Conservation (phyloP, 2,329 filamentous ascomycete species). For the Alternaria metachromatica region DNA sequence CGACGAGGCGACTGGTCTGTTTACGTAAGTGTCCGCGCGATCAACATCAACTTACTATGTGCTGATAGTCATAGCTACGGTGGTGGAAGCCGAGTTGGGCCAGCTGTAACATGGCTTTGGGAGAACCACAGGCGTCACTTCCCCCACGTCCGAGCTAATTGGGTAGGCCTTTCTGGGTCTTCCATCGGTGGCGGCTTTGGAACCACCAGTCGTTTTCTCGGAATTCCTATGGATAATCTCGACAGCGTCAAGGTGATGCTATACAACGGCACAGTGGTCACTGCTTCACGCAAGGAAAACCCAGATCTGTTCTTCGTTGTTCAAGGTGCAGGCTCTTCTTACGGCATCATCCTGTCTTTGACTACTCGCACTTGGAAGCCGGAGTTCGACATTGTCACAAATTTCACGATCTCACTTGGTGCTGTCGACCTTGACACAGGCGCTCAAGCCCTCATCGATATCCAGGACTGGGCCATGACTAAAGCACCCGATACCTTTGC, state of each 20-base stretch:
- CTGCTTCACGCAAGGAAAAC: constrained; percentile 23
- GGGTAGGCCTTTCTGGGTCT: constrained; percentile 21
- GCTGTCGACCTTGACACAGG: constrained; percentile 18
- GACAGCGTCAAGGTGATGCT: constrained; percentile 22
- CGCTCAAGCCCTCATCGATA: constrained; percentile 14
- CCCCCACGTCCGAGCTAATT: constrained; percentile 22
- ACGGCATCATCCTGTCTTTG: constrained; percentile 21
- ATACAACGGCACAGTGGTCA: constrained; percentile 24
- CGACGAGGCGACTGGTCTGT: constrained; percentile 10
- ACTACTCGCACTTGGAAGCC: constrained; percentile 24
- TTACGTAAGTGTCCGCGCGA: background rate
- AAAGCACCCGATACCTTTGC: constrained; percentile 25
- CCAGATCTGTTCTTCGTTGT: constrained; percentile 33
- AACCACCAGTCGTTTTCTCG: constrained; percentile 22
- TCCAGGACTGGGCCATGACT: constrained; percentile 23
- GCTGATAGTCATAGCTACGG: constrained; percentile 15
- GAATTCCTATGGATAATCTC: constrained; percentile 21
- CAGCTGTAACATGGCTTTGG: constrained; percentile 21
- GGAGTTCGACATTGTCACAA: constrained; percentile 13
- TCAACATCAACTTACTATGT: background rate
- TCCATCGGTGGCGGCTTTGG: constrained; percentile 25
- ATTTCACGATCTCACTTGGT: constrained; percentile 22
- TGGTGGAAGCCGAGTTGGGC: constrained; percentile 22
- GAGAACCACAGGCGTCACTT: constrained; percentile 26
- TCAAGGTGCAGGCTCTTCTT: constrained; percentile 23